These are phyloP conservation scores for Lentinula boryana DNA, from an alignment of 768 basidiomycete genomes.

Conservation along the genomic window DNA sequence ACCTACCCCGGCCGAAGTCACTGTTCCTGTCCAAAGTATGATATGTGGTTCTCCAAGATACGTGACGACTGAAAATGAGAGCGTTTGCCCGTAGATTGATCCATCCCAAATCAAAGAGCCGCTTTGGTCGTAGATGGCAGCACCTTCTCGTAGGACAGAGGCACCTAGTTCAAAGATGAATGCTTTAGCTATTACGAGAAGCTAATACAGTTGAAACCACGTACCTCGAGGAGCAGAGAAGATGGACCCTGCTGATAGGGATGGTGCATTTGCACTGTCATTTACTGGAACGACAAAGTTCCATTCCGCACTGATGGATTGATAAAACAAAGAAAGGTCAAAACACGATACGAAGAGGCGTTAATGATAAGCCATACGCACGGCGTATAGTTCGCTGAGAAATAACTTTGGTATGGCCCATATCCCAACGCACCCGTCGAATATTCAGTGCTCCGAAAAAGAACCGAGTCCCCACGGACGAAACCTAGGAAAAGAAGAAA, in stretches of 20 bases:
- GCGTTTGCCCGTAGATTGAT: not conserved
- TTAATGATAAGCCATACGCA: not conserved
- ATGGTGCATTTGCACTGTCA: not conserved
- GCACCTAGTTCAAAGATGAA: not conserved
- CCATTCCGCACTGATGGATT: not conserved
- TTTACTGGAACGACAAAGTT: constrained; percentile 2
- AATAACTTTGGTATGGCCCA: constrained; percentile 2
- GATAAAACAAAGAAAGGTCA: not conserved
- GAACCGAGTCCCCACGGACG: not conserved
- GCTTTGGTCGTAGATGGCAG: not conserved
- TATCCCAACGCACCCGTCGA: not conserved
- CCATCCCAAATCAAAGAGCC: constrained; percentile 2
- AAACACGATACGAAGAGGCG: not conserved
- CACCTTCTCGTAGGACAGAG: not conserved
- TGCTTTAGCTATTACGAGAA: not conserved
- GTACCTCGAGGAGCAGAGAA: constrained; percentile 5
- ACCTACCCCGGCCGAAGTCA: not conserved
- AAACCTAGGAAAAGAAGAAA: not conserved
- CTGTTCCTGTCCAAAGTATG: not conserved
- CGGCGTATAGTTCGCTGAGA: constrained; percentile 2
- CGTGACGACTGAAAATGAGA: not conserved
- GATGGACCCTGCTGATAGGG: not conserved
- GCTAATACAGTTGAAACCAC: not conserved
- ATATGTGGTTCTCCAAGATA: not conserved
- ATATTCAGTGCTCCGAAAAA: constrained; percentile 1